Evolutionary conservation across 345 rosid genomes (phyloP), one percentile per base, ranked within the genome.

Genomic region (Salix dunnii): DNA sequence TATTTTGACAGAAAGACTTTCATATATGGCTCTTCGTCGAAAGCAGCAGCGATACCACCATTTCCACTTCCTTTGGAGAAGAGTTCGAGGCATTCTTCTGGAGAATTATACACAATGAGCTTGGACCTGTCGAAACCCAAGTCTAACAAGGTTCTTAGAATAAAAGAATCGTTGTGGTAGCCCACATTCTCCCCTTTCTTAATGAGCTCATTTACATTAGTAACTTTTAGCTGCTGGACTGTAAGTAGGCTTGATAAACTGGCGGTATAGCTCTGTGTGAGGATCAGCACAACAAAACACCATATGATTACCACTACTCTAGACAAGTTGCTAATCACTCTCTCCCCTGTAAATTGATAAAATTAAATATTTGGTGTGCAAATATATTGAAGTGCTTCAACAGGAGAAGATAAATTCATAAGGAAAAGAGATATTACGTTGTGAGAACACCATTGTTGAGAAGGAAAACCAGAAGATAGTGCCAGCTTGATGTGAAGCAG

Each of bases 391-490:
- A 65, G 0, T 27, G 14, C 8, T 38, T 18, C 6, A 28, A 4
- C 17, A 69, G 13, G 70, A 1, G 7, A 27, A n/a, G 6, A 51
- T 9, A 8, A 8, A 49, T 28, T 28, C 2, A 60, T 21, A 17
- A 18, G 9, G 53, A 0, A 7, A 27, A 13, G 2, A 10, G 21
- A 25, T 17, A 40, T 77, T 78, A 80, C 83, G 7, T 0, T 82
- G 87, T 0, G 94, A 88, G 62, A 88, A 89, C 20, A 86, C 88
- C 85, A 92, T 78, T 49, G 86, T 93, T 0, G 96, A 87, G 88
- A 93, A 92, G 61, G 98, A 88, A 72, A 91, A 94, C 92, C 94
- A 92, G 62, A 92, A 16, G 74, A 86, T 79, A 0, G 89, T 86
- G 53, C 92, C 88, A 12, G 75, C 77, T 79, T 91, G 94, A 73